These are phyloP conservation scores for Bisporella sp. DNA, from an alignment of 2,329 filamentous ascomycete genomes.

Conservation along the genomic window DNA sequence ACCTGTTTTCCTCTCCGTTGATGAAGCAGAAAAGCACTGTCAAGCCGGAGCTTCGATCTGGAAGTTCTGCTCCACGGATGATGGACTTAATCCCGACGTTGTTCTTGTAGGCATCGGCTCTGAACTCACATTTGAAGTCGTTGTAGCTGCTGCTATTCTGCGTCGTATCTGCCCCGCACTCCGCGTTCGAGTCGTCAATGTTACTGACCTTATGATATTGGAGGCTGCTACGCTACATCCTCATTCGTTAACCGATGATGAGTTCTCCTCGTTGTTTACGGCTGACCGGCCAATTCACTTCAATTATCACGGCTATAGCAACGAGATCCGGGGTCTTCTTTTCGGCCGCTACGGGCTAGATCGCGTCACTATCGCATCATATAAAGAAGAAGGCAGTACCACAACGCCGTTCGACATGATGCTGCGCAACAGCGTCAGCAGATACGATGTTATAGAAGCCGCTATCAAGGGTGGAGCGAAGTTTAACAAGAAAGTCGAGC, in stretches of 20 bases:
- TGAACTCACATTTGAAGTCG: conserved; percentile 58
- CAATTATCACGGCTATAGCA: conserved; percentile 61
- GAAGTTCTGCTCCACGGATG: conserved; percentile 53
- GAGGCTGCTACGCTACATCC: conserved; percentile 48
- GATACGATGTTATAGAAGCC: conserved; percentile 50
- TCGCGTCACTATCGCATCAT: conserved; percentile 49
- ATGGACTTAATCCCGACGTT: conserved; percentile 51
- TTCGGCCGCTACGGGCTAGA: conserved; percentile 48
- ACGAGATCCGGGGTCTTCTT: conserved; percentile 53
- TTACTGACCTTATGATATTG: conserved; percentile 60
- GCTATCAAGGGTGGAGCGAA: conserved; percentile 43
- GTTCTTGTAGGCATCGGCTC: conserved; percentile 58
- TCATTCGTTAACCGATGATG: conserved; percentile 44
- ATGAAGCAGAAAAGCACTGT: conserved; percentile 56
- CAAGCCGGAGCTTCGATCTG: conserved; percentile 51
- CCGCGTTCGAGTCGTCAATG: conserved; percentile 55
- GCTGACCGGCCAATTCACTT: conserved; percentile 48
- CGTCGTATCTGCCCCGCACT: conserved; percentile 42
- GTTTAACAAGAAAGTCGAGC: conserved; percentile 39
- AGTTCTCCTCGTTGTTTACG: conserved; percentile 52
- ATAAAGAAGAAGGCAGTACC: conserved; percentile 58
- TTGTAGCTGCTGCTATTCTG: conserved; percentile 52
- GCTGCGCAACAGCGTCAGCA: conserved; percentile 52
- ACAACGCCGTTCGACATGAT: conserved; percentile 67
- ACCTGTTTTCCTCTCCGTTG: conserved; percentile 48